phyloP scores from a whole-genome alignment of 2,329 filamentous ascomycete species.

The Hymenoscyphus infarciens region DNA sequence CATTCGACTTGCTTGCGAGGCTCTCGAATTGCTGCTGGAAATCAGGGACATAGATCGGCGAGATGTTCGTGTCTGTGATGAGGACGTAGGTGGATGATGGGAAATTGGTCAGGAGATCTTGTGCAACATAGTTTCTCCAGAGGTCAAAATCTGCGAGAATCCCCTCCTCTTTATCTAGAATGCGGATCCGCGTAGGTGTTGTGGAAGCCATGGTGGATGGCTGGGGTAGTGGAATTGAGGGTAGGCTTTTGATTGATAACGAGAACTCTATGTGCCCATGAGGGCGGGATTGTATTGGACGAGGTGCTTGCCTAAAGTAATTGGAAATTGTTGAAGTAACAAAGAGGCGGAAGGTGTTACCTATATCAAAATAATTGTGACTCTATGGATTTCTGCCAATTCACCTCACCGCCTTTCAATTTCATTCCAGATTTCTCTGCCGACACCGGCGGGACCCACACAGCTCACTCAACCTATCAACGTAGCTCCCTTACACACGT shows the following conservation, averaged over 20 bases:
- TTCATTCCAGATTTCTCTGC: not conserved
- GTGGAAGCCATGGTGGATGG: not conserved
- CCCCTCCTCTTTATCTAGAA: constrained; percentile 86
- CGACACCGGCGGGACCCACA: not conserved
- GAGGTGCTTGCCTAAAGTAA: not conserved
- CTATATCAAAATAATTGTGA: constrained; percentile 2
- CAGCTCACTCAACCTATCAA: not conserved
- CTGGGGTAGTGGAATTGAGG: not conserved
- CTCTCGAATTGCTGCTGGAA: constrained; percentile 67
- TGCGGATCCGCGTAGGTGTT: constrained; percentile 61
- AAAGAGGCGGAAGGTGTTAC: not conserved
- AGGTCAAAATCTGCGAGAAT: constrained; percentile 80
- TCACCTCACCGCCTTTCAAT: too few relatives aligned
- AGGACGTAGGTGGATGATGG: constrained; percentile 90
- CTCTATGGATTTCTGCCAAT: not conserved
- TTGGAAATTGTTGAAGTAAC: not conserved
- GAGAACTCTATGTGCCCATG: not conserved
- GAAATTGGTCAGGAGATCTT: constrained; percentile 75
- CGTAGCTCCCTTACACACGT: not conserved
- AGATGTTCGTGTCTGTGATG: constrained; percentile 93
- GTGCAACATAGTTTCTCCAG: constrained; percentile 76
- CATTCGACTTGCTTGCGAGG: constrained; percentile 37
- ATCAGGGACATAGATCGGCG: constrained; percentile 71
- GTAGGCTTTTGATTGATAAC: not conserved
- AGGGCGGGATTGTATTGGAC: not conserved